Conservation (phyloP, 495 filamentous ascomycete species). For the Lepraria neglecta region DNA sequence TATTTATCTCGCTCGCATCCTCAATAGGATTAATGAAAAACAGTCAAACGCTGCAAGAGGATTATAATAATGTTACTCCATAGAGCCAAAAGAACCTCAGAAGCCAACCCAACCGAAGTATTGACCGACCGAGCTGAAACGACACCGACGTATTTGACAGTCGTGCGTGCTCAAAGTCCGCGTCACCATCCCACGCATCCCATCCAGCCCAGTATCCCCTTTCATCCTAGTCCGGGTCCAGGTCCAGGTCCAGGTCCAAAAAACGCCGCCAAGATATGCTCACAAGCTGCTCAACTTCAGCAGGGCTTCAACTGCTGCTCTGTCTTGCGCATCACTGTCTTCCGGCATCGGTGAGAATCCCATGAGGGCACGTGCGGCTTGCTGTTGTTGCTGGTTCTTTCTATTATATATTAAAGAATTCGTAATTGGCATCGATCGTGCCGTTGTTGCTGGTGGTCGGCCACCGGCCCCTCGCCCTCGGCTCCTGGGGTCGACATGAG, state of each 20-base stretch:
- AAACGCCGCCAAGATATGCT: constrained; percentile 6
- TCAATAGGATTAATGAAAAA: background rate
- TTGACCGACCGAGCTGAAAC: constrained; percentile 28
- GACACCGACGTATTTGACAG: constrained; percentile 20
- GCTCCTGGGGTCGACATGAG: constrained; percentile 22
- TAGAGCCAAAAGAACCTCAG: background rate
- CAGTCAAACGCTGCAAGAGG: background rate
- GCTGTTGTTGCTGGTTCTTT: constrained; percentile 31
- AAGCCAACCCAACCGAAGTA: background rate
- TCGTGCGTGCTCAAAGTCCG: constrained; percentile 26
- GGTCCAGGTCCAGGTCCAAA: background rate
- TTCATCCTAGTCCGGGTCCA: constrained; percentile 3
- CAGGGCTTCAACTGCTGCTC: constrained; percentile 29
- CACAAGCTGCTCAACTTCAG: constrained; percentile 24
- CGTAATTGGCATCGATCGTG: constrained; percentile 35
- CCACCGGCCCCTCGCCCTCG: constrained; percentile 26
- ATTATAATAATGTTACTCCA: background rate
- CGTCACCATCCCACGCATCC: constrained; percentile 14
- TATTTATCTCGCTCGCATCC: background rate
- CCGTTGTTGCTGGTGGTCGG: constrained; percentile 42
- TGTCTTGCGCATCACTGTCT: constrained; percentile 24
- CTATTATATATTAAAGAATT: constrained; percentile 23
- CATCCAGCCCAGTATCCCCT: constrained; percentile 5
- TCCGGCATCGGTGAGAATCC: constrained; percentile 25
- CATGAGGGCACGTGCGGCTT: constrained; percentile 44